A percentile compares a stretch with the other conserved stretches of the same genome.
These are phyloP conservation scores for Lactifluus volemus DNA, from an alignment of 768 basidiomycete genomes.

Conservation along the genomic window DNA sequence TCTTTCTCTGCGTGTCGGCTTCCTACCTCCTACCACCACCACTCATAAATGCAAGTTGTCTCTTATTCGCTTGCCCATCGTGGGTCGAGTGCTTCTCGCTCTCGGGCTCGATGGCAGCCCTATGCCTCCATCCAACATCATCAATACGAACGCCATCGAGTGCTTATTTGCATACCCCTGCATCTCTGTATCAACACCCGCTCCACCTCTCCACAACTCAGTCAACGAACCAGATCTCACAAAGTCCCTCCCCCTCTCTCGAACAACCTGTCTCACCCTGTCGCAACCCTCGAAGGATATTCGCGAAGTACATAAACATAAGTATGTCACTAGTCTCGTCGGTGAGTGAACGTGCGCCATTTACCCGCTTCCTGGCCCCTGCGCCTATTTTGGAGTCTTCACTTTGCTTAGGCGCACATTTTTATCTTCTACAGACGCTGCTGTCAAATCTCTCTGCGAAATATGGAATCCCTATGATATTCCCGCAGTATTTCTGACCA, in stretches of 20 bases:
- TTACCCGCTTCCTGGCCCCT: slow-evolving; percentile 3
- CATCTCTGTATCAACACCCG: slow-evolving; percentile 21
- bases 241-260: slow-evolving; percentile 20
- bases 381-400: background rate
- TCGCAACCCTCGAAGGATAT: slow-evolving; percentile 26
- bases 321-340: slow-evolving; percentile 59
- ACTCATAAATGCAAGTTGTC: slow-evolving; percentile 28
- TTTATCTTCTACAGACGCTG: slow-evolving; percentile 47
- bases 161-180: slow-evolving; percentile 24
- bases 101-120: slow-evolving; percentile 75
- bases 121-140: slow-evolving; percentile 35
- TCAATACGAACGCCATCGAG: slow-evolving; percentile 32
- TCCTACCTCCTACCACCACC: slow-evolving; percentile 5
- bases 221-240: slow-evolving; percentile 29
- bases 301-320: slow-evolving; percentile 46
- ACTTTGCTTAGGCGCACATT: slow-evolving; percentile 5
- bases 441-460: slow-evolving; percentile 66
- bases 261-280: slow-evolving; percentile 22
- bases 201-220: slow-evolving; percentile 13
- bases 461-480: slow-evolving; percentile 77
- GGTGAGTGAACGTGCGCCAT: slow-evolving; percentile 38
- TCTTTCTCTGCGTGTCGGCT: background rate
- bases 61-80: slow-evolving; percentile 57
- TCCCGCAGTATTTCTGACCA: slow-evolving; percentile 43
- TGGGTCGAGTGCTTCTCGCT: slow-evolving; percentile 54